Percentiles rank a stretch among this genome's conserved stretches.
Conservation (phyloP, 1,284 basidiomycete species). For the Apiotrichum gamsii region DNA sequence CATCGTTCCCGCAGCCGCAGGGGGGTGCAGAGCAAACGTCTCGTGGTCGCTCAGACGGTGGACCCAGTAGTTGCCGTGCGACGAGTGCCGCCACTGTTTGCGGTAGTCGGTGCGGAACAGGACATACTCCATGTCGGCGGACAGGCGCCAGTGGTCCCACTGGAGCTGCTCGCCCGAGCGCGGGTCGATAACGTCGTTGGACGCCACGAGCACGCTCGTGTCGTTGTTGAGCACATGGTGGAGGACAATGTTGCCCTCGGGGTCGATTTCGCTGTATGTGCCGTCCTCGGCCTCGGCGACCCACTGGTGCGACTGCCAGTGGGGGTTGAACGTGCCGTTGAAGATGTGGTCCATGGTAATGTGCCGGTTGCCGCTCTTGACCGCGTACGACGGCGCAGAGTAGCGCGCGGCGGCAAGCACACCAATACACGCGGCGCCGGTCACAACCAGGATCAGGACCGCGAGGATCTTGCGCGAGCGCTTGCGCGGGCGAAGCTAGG, state of each 20-base stretch:
- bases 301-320: conserved; percentile 60
- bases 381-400: conserved; percentile 33
- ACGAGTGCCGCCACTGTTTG: conserved; percentile 92
- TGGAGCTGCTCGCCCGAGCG: conserved; percentile 52
- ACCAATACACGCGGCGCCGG: conserved; percentile 36
- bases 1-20: conserved; percentile 23
- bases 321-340: conserved; percentile 70
- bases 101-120: conserved; percentile 65
- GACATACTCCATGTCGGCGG: conserved; percentile 78
- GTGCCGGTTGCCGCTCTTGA: conserved; percentile 56
- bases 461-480: conserved; percentile 40
- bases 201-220: conserved; percentile 33
- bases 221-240: conserved; percentile 61
- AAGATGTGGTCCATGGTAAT: conserved; percentile 82
- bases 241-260: conserved; percentile 62
- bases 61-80: conserved; percentile 80
- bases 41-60: conserved; percentile 59
- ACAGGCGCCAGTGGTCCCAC: conserved; percentile 67
- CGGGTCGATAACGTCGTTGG: conserved; percentile 26
- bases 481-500: conserved; percentile 30
- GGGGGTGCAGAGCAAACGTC: conserved; percentile 63
- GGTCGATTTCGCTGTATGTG: conserved; percentile 62
- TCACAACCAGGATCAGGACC: conserved; percentile 34
- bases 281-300: conserved; percentile 88
- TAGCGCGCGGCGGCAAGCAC: conserved; percentile 39